Base-by-base conservation (phyloP, 495 filamentous ascomycete species). In the Aspergillus steynii region DNA sequence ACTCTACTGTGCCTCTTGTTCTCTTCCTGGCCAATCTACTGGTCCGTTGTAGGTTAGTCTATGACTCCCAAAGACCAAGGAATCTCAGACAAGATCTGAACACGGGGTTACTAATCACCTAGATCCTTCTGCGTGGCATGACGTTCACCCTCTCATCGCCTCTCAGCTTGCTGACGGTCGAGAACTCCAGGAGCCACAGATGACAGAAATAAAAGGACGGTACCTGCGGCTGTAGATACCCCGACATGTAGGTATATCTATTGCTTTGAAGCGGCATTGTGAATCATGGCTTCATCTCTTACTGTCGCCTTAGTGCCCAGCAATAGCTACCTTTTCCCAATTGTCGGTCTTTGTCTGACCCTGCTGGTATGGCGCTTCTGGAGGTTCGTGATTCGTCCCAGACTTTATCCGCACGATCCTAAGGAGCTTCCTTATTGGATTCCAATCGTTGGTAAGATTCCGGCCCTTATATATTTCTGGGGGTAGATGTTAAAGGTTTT, bases 391-490 rank as follows among this genome's bases (percentile, higher is more conserved):
- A 53, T 53, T 31, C 28, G 29, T 32, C 50, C 50, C 2, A 31
- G 7, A 4, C 32, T 53, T 14, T 14, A 31, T 15, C 50, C 50
- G 4, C 15, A 32, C 32, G 50, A 53, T 9, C 50, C 50, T 31
- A 53, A 31, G 4, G 50, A 53, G 20, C 27, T 53, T 7, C 50
- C 50, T 5, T 53, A 53, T 31, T 53, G 50, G 50, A 53, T 53
- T 14, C 50, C 50, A 3, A 15, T 42, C 37, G 50, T 53, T 4
- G 32, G 50, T 31, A 32, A 53, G 28, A 14, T 14, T 31, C 7
- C 20, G 32, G 14, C 32, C 28, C 1, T 32, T 14, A 31, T 29
- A 52, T 32, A 10, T 14, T n/a, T 29, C 27, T 31, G 50, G n/a
- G 4, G 10, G 9, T 53, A 0, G 10, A 12, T 32, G 32, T 14